Evolutionary conservation across 2,329 filamentous ascomycete genomes (phyloP).

Genomic region (Aspergillus versicolor): DNA sequence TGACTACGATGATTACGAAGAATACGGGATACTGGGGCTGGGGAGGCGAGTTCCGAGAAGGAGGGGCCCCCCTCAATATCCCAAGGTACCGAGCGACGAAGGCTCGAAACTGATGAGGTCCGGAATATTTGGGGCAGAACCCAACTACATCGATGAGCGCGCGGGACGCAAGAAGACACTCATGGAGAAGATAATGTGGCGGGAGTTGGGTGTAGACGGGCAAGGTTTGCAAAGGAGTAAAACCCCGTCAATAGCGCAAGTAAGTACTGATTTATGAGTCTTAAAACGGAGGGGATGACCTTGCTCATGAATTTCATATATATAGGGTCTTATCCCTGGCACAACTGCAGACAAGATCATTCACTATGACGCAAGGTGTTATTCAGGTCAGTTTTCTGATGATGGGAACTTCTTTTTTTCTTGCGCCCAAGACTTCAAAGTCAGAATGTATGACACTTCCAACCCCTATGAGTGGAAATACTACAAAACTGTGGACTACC

Average conservation of each 20-base stretch:
- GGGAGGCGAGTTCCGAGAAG: slow-evolving; percentile 47
- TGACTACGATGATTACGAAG: slow-evolving; percentile 32
- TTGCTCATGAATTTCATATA: background rate
- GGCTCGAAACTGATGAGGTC: slow-evolving; percentile 78
- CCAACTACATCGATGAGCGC: slow-evolving; percentile 51
- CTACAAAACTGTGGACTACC: slow-evolving; percentile 86
- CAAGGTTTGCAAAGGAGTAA: slow-evolving; percentile 58
- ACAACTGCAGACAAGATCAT: slow-evolving; percentile 81
- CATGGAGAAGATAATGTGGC: slow-evolving; percentile 70
- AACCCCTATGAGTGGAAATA: slow-evolving; percentile 95
- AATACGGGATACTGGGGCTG: slow-evolving; percentile 37
- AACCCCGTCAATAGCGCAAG: slow-evolving; percentile 70
- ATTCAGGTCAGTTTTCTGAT: slow-evolving; percentile 93
- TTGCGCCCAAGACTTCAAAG: slow-evolving; percentile 86
- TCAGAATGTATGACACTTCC: slow-evolving; percentile 96
- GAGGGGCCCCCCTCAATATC: slow-evolving; percentile 57
- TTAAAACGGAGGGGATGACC: background rate
- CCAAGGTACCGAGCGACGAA: slow-evolving; percentile 78
- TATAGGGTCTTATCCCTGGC: slow-evolving; percentile 71
- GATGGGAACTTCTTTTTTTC: slow-evolving; percentile 98
- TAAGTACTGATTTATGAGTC: slow-evolving; percentile 30
- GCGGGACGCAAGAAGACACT: slow-evolving; percentile 61
- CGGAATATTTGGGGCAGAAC: slow-evolving; percentile 73
- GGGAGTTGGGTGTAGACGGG: slow-evolving; percentile 72
- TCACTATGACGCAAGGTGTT: slow-evolving; percentile 81